Percentiles rank a stretch among this genome's conserved stretches.
Conservation (phyloP, 2,329 filamentous ascomycete species). For the Fusarium anguioides region DNA sequence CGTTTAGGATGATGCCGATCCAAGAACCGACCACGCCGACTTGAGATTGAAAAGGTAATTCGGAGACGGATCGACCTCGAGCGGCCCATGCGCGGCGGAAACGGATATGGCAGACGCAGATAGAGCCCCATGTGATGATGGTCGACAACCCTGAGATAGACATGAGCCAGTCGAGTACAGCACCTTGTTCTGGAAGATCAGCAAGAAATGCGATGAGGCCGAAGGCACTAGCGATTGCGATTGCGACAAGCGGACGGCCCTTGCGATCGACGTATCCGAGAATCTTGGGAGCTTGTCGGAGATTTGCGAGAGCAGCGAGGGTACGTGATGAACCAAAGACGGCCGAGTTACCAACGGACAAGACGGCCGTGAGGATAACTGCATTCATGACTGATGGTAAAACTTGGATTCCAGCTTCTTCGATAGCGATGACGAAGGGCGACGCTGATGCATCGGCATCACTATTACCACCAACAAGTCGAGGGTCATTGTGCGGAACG, state of each 20-base stretch:
- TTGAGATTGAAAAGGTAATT: slow-evolving; percentile 85
- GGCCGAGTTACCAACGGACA: slow-evolving; percentile 91
- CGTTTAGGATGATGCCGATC: slow-evolving; percentile 80
- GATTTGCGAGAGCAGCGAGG: slow-evolving; percentile 88
- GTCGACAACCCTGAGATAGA: slow-evolving; percentile 78
- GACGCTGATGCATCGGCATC: slow-evolving; percentile 79
- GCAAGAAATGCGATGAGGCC: slow-evolving; percentile 84
- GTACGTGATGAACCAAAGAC: slow-evolving; percentile 93
- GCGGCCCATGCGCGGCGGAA: slow-evolving; percentile 84
- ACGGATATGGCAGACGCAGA: slow-evolving; percentile 91
- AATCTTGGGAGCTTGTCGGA: slow-evolving; percentile 81
- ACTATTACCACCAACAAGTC: slow-evolving; percentile 67
- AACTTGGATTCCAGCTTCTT: slow-evolving; percentile 82
- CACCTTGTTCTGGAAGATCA: slow-evolving; percentile 67
- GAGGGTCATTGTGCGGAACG: slow-evolving; percentile 76
- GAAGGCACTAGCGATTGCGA: slow-evolving; percentile 72
- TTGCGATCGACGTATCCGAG: slow-evolving; percentile 85
- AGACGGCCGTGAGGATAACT: slow-evolving; percentile 90
- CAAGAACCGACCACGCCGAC: slow-evolving; percentile 84
- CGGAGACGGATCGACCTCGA: slow-evolving; percentile 75
- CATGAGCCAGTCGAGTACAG: slow-evolving; percentile 83
- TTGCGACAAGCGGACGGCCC: slow-evolving; percentile 82
- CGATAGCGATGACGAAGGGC: slow-evolving; percentile 93
- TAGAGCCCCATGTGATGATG: slow-evolving; percentile 84
- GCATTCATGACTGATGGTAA: slow-evolving; percentile 92